phyloP scores from a whole-genome alignment of 257 asterid genomes.

The Parsonsia alboflavescens region DNA sequence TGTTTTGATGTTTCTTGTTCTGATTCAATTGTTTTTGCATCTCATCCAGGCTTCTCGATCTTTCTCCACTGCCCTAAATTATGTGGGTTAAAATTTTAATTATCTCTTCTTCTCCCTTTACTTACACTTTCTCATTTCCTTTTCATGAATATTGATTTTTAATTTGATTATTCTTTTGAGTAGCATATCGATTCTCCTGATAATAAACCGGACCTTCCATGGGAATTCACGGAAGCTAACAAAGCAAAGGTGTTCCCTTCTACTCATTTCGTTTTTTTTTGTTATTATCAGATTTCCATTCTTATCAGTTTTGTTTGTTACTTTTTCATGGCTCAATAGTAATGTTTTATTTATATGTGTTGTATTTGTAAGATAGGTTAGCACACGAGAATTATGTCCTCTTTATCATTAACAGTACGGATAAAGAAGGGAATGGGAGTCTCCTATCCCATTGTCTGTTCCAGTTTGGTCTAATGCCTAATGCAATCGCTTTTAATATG shows the following conservation, averaged over 20 bases:
- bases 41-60: slow-evolving; percentile 63
- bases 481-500: neutral
- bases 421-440: neutral
- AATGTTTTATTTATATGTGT: neutral
- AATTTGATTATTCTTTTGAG: slow-evolving; percentile 8
- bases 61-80: slow-evolving; percentile 81
- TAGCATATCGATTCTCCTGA: slow-evolving; percentile 86
- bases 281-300: neutral
- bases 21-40: slow-evolving; percentile 1
- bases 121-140: neutral
- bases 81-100: slow-evolving; percentile 42
- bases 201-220: slow-evolving; percentile 71
- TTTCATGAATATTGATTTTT: neutral
- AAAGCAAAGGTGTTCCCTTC: slow-evolving; percentile 51
- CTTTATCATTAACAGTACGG: neutral
- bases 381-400: neutral
- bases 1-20: slow-evolving; percentile 1
- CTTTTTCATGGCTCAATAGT: neutral
- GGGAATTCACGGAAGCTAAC: slow-evolving; percentile 72
- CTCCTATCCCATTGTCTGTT: neutral
- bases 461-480: neutral
- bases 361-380: neutral
- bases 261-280: neutral
- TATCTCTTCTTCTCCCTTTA: neutral
- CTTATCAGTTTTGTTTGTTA: neutral